Conservation (phyloP, 2,329 filamentous ascomycete species). For the Ascochyta clinopodiicola region DNA sequence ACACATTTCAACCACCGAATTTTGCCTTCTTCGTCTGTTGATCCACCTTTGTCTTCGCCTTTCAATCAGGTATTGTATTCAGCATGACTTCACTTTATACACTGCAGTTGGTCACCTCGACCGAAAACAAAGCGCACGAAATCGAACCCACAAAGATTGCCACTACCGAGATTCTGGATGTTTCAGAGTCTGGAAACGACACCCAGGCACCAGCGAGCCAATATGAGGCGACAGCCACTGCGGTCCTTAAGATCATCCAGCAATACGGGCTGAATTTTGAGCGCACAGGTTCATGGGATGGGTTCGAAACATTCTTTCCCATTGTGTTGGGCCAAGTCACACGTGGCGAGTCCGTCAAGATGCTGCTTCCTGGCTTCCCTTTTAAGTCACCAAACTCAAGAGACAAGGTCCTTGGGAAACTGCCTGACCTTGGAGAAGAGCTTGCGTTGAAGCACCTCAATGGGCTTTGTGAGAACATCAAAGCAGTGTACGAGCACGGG, state of each 20-base stretch:
- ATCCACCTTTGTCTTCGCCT: background rate
- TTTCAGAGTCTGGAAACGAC: background rate
- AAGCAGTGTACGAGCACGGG: conserved; percentile 49
- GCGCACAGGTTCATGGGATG: conserved; percentile 33
- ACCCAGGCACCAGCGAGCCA: background rate
- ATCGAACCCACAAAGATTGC: background rate
- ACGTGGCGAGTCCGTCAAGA: conserved; percentile 27
- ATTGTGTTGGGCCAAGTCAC: conserved; percentile 27
- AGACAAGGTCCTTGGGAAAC: conserved; percentile 60
- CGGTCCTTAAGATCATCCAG: conserved; percentile 29
- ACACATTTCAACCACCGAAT: background rate
- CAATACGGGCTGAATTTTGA: conserved; percentile 34
- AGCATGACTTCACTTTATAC: conserved; percentile 8
- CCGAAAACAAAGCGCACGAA: background rate
- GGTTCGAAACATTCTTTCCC: conserved; percentile 31
- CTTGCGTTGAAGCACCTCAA: conserved; percentile 53
- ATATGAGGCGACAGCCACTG: conserved; percentile 19
- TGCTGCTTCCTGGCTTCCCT: conserved; percentile 63
- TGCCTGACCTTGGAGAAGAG: conserved; percentile 54
- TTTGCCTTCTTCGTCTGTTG: background rate
- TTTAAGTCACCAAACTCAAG: conserved; percentile 66
- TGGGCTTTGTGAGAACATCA: conserved; percentile 50
- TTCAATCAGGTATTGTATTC: background rate
- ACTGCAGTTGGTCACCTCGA: background rate
- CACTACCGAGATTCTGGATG: conserved; percentile 5